These are phyloP conservation scores for Coemansia sp. DNA, from an alignment of 192 early-diverging fungal species.

Conservation along the genomic window DNA sequence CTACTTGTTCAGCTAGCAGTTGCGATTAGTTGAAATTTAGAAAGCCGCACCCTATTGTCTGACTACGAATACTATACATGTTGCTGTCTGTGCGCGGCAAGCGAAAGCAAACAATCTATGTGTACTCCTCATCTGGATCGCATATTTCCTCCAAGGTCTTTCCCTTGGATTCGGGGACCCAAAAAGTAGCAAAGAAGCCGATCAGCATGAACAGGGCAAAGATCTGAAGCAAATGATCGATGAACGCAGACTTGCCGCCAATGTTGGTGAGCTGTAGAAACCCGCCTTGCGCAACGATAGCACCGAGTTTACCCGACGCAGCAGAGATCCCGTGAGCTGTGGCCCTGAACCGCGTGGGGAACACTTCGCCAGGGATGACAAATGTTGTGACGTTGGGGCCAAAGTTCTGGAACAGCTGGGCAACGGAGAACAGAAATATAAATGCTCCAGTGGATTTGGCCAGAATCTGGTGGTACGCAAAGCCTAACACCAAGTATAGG, in stretches of 20 bases:
- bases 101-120: neutral
- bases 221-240: slow-evolving; percentile 63
- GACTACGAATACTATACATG: no score
- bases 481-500: slow-evolving; percentile 70
- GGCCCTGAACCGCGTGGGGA: slow-evolving; percentile 74
- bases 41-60: neutral
- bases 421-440: slow-evolving; percentile 62
- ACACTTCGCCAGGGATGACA: slow-evolving; percentile 76
- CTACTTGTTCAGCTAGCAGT: neutral
- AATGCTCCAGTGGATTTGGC: slow-evolving; percentile 57
- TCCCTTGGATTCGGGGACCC: slow-evolving; percentile 50
- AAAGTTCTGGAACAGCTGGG: slow-evolving; percentile 87
- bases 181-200: slow-evolving; percentile 56
- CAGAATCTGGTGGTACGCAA: slow-evolving; percentile 64
- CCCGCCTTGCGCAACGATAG: slow-evolving; percentile 69
- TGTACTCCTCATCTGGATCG: slow-evolving; percentile 30
- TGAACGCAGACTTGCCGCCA: slow-evolving; percentile 61
- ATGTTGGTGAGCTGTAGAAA: slow-evolving; percentile 67
- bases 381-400: slow-evolving; percentile 91
- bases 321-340: slow-evolving; percentile 80
- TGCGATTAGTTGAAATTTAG: neutral
- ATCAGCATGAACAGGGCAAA: slow-evolving; percentile 72
- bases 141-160: slow-evolving; percentile 47
- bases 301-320: slow-evolving; percentile 73
- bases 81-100: no score